phyloP scores from a whole-genome alignment of 2,329 filamentous ascomycete genomes.

The Dryadomyces quercus-mongolicae region DNA sequence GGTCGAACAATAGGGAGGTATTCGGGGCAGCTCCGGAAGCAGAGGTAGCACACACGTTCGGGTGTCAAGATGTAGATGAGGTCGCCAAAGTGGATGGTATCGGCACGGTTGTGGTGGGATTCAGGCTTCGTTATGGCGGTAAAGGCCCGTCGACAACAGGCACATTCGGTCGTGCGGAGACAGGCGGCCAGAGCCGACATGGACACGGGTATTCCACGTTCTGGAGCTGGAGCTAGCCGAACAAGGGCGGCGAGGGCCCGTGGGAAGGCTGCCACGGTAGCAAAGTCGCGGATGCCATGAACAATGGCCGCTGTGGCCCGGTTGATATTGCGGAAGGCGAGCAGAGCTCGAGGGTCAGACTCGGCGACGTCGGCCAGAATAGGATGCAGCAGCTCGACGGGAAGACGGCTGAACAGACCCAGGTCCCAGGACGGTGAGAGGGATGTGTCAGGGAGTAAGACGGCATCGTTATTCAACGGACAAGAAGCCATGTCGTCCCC shows the following conservation, averaged over 20 bases:
- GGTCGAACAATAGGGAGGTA: conserved; percentile 9
- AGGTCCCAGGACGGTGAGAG: conserved; percentile 6
- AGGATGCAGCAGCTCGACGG: conserved; percentile 10
- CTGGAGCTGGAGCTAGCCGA: conserved; percentile 1
- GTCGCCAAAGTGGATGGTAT: conserved; percentile 7
- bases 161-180: conserved; percentile 6
- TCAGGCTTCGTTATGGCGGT: background rate
- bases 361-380: conserved; percentile 7
- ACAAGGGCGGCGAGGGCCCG: conserved; percentile 9
- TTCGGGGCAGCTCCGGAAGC: conserved; percentile 10
- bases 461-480: conserved; percentile 3
- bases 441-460: conserved; percentile 2
- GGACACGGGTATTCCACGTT: background rate
- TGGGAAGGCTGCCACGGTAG: conserved; percentile 9
- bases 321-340: conserved; percentile 10
- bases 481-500: conserved; percentile 8
- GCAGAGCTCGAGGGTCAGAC: conserved; percentile 5
- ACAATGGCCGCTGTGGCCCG: conserved; percentile 7
- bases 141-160: conserved; percentile 6
- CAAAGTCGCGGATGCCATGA: conserved; percentile 9
- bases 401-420: conserved; percentile 6
- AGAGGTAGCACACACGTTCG: conserved; percentile 11
- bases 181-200: conserved; percentile 8
- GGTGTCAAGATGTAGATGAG: conserved; percentile 11
- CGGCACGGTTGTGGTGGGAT: background rate